Evolutionary conservation across 1,284 basidiomycete genomes (phyloP).

Genomic region (Takashimella koratensis): DNA sequence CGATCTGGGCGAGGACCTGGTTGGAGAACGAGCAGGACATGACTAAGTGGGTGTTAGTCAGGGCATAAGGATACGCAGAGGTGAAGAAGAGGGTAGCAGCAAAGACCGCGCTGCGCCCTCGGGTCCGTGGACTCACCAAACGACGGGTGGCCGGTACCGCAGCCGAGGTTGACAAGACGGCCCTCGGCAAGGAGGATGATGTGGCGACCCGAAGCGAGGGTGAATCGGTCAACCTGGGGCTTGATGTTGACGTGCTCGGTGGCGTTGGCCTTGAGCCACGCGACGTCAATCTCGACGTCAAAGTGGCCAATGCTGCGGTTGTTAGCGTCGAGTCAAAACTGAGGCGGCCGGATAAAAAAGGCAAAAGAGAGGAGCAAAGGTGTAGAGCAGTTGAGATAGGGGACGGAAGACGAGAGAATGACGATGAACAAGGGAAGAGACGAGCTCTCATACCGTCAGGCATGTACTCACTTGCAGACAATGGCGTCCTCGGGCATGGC

Average conservation of each 20-base stretch:
- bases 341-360: too few species aligned
- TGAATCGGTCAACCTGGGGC: conserved; percentile 98
- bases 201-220: conserved; percentile 85
- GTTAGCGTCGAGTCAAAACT: too few species aligned
- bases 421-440: too few species aligned
- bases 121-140: too few species aligned
- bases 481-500: conserved; percentile 98
- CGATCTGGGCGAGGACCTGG: conserved; percentile 98
- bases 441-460: too few species aligned
- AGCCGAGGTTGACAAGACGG: conserved; percentile 98
- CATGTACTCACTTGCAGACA: conserved; percentile 91
- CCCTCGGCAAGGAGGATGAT: conserved; percentile 97
- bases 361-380: too few species aligned
- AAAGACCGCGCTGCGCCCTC: too few species aligned
- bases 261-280: conserved; percentile 95
- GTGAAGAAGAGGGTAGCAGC: conserved; percentile 9
- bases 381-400: too few species aligned
- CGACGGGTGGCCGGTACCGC: conserved; percentile 83
- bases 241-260: conserved; percentile 86
- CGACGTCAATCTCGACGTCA: conserved; percentile 98
- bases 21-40: conserved; percentile 99
- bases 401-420: too few species aligned
- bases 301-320: conserved; percentile 93
- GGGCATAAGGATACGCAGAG: background rate
- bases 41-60: conserved; percentile 64